Conservation (phyloP, 192 early-diverging fungal species). For the Backusella mclennaniae region DNA sequence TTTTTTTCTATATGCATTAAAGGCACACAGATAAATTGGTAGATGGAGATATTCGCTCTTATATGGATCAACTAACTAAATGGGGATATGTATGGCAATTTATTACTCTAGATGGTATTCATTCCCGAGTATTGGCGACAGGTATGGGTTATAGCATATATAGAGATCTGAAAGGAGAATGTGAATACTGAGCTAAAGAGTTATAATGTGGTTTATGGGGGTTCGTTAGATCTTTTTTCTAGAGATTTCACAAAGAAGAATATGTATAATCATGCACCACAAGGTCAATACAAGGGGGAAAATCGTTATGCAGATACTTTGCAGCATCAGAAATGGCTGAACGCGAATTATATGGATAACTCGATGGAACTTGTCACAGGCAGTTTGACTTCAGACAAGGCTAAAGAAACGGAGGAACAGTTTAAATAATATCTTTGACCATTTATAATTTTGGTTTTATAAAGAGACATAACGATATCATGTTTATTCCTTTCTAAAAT, state of each 20-base stretch:
- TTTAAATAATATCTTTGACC: constrained; percentile 36
- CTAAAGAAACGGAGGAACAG: constrained; percentile 79
- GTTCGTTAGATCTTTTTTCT: constrained; percentile 63
- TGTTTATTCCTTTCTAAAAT: not conserved
- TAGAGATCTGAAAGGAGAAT: not conserved
- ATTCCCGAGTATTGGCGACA: constrained; percentile 81
- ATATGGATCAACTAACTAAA: constrained; percentile 77
- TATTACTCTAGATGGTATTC: constrained; percentile 94
- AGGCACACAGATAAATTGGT: constrained; percentile 77
- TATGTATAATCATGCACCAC: constrained; percentile 91
- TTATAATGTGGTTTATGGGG: not conserved
- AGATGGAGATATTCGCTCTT: constrained; percentile 83
- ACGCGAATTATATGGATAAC: constrained; percentile 63
- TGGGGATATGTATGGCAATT: constrained; percentile 97
- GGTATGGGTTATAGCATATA: constrained; percentile 35
- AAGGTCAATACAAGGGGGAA: constrained; percentile 89
- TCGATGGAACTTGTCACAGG: constrained; percentile 86
- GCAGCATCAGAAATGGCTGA: constrained; percentile 79
- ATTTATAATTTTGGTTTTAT: not conserved
- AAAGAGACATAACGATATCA: too few relatives aligned
- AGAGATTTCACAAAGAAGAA: constrained; percentile 78
- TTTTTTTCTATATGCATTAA: not conserved
- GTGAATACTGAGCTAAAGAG: not conserved
- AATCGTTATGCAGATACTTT: constrained; percentile 84
- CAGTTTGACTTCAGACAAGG: constrained; percentile 90